Base-by-base conservation (phyloP, 2,329 filamentous ascomycete species). In the Monilinia vaccinii-corymbosi region DNA sequence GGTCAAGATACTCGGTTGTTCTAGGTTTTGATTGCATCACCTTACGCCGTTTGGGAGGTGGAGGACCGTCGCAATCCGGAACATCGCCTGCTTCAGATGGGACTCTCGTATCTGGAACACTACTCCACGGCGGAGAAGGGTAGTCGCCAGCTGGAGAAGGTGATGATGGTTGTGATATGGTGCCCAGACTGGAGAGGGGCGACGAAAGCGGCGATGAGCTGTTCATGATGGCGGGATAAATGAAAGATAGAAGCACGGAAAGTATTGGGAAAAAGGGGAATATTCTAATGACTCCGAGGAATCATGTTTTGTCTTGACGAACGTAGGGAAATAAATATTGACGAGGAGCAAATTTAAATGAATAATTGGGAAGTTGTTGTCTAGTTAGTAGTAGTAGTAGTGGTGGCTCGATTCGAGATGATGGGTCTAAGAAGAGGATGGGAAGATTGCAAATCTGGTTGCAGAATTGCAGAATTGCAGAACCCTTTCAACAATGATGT, bases 1-100 rank as follows among this genome's bases (percentile, higher is more conserved):
- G 76, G 73, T 97, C 86, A 44, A 99, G 80, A 70, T 89, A 84
- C 68, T 89, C 83, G n/a, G 92, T 96, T 23, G 82, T 91, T 68
- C 91, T 87, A 69, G 88, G 80, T 70, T 83, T 84, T 65, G 80
- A 78, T 61, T 82, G 79, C 61, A 79, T 77, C 59, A 87, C 80
- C 71, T 85, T 86, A 69, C 88, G 85, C 73, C 88, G 88, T 78
- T 95, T 96, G 58, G 85, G 77, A 36, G 89, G 88, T 42, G 85
- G 85, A 50, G 80, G 81, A 56, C 83, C 84, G 68, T 89, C 85
- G 71, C 52, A 40, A 61, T 68, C 66, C 16, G 51, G 50, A 36
- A 60, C 44, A 45, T 66, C 66, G 51, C 65, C 66, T 25, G 62
- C 58, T 51, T 64, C 60, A 18, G 66, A 62, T 23, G 63, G 56